A percentile compares a stretch with the other conserved stretches of the same genome.
Conservation (phyloP, 192 early-diverging fungal species). For the Podila clonocystis region DNA sequence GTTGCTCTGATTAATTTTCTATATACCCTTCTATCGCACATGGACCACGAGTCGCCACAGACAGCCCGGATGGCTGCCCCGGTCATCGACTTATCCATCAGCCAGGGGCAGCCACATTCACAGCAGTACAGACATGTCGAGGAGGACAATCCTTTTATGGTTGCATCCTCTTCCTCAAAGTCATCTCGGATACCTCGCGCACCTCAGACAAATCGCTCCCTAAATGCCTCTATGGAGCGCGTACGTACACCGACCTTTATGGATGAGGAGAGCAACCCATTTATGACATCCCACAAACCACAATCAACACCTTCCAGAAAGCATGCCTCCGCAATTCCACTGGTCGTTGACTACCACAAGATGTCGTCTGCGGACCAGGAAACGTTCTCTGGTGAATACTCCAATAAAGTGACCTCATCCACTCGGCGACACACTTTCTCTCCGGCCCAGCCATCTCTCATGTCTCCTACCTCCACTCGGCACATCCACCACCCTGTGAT, state of each 20-base stretch:
- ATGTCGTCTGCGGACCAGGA: not conserved
- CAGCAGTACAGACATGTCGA: not conserved
- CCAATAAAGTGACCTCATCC: not conserved
- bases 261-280: slow-evolving; percentile 5
- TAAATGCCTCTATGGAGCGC: too few relatives aligned
- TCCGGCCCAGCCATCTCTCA: not conserved
- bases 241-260: not conserved
- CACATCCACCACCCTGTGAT: not conserved
- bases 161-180: not conserved
- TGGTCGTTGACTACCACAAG: not conserved
- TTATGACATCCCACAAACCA: slow-evolving; percentile 7
- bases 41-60: too few relatives aligned
- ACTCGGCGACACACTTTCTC: not conserved
- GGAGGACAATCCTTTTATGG: not conserved
- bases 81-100: not conserved
- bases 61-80: too few relatives aligned
- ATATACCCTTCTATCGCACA: too few relatives aligned
- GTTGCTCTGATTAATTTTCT: too few relatives aligned
- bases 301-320: not conserved
- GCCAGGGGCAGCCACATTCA: not conserved
- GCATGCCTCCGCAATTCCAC: not conserved
- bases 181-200: not conserved
- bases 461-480: not conserved
- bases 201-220: too few relatives aligned
- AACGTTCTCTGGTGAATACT: not conserved